Evolutionary conservation across 1,284 basidiomycete species (phyloP), one percentile per base, ranked within the genome.

Genomic region (Ceratorhiza oryzae-sativae): DNA sequence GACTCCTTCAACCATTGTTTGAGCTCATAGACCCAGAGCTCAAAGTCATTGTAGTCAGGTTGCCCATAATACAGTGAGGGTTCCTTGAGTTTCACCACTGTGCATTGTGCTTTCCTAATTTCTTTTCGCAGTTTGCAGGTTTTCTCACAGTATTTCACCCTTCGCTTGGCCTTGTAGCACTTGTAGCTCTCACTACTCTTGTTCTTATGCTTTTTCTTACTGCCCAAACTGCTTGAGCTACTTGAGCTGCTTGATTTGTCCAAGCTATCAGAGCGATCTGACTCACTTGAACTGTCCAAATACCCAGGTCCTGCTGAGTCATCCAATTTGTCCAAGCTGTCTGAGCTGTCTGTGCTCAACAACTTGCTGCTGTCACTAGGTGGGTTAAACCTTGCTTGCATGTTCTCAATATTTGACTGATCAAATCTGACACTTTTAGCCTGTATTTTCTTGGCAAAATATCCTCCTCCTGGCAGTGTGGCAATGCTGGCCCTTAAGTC

Each of bases 21-120:
- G 1, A 49, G n/a, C 32, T 71, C 48, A 18, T 61, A 73, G 23
- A 60, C 67, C 39, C 58, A 73, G 2, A 39, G 25, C 34, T 73
- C 72, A 23, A 71, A 73, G 9, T 27, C 5, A 12, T 71, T 48
- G 20, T 53, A 63, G 46, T 73, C 25, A 1, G 34, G 42, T 15
- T 36, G 13, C 12, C 72, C 67, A 3, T 55, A 25, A 60, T 73
- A 73, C 15, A 46, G 10, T 3, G 39, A 45, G 2, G 65, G 65
- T 15, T 32, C 23, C 13, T 45, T 70, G 3, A 53, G 10, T 30
- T 70, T 70, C 10, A 34, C 5, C 2, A 18, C 32, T 10, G 15
- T 27, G 2, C n/a, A 30, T 9, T 49, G 60, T 12, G 46, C 32
- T 15, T 36, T 62, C 4, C 30, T 5, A 41, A 58, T 4, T 20